Conservation (phyloP, 257 asterid species). For the Cinchona pubescens region DNA sequence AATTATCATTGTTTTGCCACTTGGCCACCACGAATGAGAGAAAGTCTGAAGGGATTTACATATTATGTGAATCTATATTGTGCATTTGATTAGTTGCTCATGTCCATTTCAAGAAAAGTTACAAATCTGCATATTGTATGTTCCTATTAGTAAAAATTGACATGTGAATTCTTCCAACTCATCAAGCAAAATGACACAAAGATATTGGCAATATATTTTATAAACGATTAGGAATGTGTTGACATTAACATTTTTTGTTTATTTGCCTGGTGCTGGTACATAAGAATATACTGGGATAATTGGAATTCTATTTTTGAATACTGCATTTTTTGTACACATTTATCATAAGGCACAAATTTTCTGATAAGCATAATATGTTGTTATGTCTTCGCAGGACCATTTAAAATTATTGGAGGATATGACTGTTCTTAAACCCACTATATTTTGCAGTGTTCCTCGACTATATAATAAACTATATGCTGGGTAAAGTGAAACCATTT, state of each 20-base stretch:
- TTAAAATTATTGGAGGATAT: conserved; percentile 88
- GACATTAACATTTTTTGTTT: background rate
- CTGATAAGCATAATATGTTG: background rate
- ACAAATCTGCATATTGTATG: too few relatives aligned
- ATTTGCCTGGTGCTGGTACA: too few relatives aligned
- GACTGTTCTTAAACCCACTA: conserved; percentile 81
- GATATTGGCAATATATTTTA: too few relatives aligned
- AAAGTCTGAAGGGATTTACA: too few relatives aligned
- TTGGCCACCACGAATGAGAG: too few relatives aligned
- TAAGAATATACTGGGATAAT: background rate
- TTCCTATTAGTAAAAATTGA: background rate
- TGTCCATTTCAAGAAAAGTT: too few relatives aligned
- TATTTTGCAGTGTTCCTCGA: conserved; percentile 95
- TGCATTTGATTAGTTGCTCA: background rate
- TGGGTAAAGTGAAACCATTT: conserved; percentile 44
- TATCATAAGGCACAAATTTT: too few relatives aligned
- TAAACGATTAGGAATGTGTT: background rate
- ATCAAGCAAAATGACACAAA: background rate
- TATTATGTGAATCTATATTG: too few relatives aligned
- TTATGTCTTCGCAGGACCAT: conserved; percentile 62
- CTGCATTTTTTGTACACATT: background rate
- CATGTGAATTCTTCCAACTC: background rate
- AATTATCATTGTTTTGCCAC: too few relatives aligned
- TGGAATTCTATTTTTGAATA: background rate
- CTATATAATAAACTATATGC: conserved; percentile 82